Evolutionary conservation across 495 filamentous ascomycete species (phyloP), one percentile per base, ranked within the genome.

Genomic region (Geopyxis carbonaria): DNA sequence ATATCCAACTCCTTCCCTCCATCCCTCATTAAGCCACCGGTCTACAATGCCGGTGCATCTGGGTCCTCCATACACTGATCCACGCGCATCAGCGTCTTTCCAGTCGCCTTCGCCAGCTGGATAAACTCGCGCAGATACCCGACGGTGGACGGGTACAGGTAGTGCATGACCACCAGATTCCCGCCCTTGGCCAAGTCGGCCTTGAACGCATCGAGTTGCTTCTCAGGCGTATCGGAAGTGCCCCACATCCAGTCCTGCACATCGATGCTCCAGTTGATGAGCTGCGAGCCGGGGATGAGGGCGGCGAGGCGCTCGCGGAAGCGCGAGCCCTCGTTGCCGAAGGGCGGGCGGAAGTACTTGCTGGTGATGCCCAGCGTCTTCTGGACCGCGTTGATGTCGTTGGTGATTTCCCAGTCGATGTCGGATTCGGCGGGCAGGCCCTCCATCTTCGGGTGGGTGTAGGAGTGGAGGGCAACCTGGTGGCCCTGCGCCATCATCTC

Each of bases 211-310:
- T 75, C 74, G 0, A 83, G 60, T 59, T 85, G 79, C 51, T 73
- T 72, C 57, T 78, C 69, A 0, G 79, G 79, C n/a, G 75, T 80
- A 13, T 57, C 38, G 0, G 60, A 65, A 46, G 68, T 56, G 0
- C 72, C 76, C 74, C 76, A 85, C 2, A 78, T 48, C 77, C 78
- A 85, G 56, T 85, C 79, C 58, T 82, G 75, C n/a, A 80, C 70
- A 50, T 83, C 79, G 18, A 85, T 72, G 45, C 66, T 73, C 79
- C 79, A 85, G 44, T 70, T 70, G 22, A 83, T 70, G 9, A 59
- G 38, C 22, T 51, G 40, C 6, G 38, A 31, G 1, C 47, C 50
- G 1, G 58, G 58, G 22, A 84, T 72, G 7, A 61, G 51, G 0
- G 65, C 58, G 0, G 72, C 68, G 2, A 84, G 59, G 4, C 72